Evolutionary conservation across 139 green algal genomes (phyloP), one percentile per base, ranked within the genome.

Genomic region (Micractinium sp.): DNA sequence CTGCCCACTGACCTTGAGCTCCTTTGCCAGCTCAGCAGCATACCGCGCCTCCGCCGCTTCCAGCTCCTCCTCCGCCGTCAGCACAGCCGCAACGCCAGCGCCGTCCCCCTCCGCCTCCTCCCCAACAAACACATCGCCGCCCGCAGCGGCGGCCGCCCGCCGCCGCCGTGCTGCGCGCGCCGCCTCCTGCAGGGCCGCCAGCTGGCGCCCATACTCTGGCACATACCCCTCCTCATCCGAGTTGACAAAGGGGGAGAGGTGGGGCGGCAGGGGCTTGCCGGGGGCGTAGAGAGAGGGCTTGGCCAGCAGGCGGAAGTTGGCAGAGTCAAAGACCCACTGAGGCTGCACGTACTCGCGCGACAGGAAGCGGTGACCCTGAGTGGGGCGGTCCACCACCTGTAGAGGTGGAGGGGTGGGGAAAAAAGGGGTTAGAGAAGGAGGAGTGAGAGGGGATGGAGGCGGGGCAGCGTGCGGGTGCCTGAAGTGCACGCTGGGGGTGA

Each of bases 221-320:
- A 96, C 94, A 89, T 99, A 99, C 31, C 96, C 98, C 60, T 99
- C 98, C 39, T 96, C 96, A 71, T 99, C 96, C 38, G 96, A 90
- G 23, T 94, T 90, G n/a, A 98, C 96, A 95, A 99, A 99, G 19
- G 98, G 98, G 16, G 97, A 99, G 69, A 99, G 94, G 93, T 99
- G 98, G 1, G 98, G 97, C 13, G 98, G 98, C 9, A 94, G 96
- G 22, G 89, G 84, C n/a, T 78, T 85, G 23, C 97, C 98, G 0
- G 97, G 96, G 31, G 88, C 92, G 89, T 99, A 99, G 53, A 94
- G 90, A 23, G 93, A 87, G 2, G 93, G 85, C 3, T 95, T 89
- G 86, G 97, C 91, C 69, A 99, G 92, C 88, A 95, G 92, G n/a
- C 92, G 66, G 38, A 94, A 97, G 95, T 99, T 99, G 87, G 94